phyloP scores from a whole-genome alignment of 2,329 filamentous ascomycete species.

The Mariannaea sp. region DNA sequence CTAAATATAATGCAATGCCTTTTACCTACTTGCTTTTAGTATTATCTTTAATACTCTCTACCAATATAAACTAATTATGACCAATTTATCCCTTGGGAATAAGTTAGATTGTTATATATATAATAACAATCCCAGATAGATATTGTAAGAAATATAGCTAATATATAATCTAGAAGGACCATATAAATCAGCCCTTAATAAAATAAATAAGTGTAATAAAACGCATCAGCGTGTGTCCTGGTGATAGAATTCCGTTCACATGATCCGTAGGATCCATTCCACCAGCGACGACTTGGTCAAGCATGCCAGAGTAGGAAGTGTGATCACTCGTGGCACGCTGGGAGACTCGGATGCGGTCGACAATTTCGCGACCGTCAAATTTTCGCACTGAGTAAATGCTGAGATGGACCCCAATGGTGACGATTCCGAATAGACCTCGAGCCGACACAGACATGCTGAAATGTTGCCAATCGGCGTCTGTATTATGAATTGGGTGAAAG shows the following conservation, averaged over 20 bases:
- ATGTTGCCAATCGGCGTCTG: conserved; percentile 25
- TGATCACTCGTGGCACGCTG: conserved; percentile 35
- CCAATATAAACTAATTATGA: no score
- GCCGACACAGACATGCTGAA: conserved; percentile 41
- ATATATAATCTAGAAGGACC: no score
- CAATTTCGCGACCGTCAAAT: conserved; percentile 27
- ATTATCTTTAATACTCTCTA: no score
- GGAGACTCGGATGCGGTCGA: conserved; percentile 43
- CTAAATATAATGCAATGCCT: no score
- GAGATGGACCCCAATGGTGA: conserved; percentile 45
- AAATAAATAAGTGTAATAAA: no score
- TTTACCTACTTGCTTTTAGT: no score
- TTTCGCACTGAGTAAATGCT: conserved; percentile 42
- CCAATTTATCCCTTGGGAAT: no score
- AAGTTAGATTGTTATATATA: no score
- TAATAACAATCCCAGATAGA: no score
- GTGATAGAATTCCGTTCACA: conserved; percentile 27
- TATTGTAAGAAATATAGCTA: no score
- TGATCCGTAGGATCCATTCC: conserved; percentile 41
- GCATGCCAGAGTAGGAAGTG: conserved; percentile 42
- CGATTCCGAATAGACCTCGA: conserved; percentile 43
- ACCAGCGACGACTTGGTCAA: conserved; percentile 46
- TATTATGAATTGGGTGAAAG: conserved; percentile 39
- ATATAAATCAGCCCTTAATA: no score
- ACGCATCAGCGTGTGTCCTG: conserved; percentile 38